Conservation (phyloP, 768 basidiomycete species). For the Mycena kentingensis region DNA sequence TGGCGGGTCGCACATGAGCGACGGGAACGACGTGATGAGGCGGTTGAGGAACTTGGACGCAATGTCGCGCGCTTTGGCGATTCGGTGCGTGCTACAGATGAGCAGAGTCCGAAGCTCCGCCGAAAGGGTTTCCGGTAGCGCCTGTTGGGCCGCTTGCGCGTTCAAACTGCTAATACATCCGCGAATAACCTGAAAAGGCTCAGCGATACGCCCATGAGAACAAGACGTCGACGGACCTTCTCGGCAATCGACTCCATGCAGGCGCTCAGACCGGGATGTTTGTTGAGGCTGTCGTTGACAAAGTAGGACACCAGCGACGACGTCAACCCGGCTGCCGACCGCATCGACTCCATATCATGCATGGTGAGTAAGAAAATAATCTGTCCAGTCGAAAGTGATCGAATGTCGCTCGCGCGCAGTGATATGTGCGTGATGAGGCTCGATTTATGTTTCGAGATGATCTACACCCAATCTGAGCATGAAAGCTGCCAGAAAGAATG, state of each 20-base stretch:
- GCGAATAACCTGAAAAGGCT: conserved; percentile 65
- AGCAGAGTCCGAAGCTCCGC: conserved; percentile 76
- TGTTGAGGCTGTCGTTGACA: conserved; percentile 82
- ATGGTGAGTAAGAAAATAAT: conserved; percentile 82
- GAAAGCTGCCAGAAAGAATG: not conserved
- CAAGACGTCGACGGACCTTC: conserved; percentile 52
- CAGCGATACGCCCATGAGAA: conserved; percentile 6
- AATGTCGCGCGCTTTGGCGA: conserved; percentile 77
- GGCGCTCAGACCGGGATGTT: conserved; percentile 59
- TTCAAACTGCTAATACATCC: conserved; percentile 74
- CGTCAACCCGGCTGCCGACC: conserved; percentile 76
- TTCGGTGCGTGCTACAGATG: conserved; percentile 77
- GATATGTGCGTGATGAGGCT: conserved; percentile 68
- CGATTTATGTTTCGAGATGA: conserved; percentile 66
- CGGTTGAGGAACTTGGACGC: conserved; percentile 83
- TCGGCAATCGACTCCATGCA: conserved; percentile 89
- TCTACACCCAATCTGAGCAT: conserved; percentile 43
- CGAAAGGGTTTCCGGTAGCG: conserved; percentile 67
- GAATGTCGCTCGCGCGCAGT: conserved; percentile 65
- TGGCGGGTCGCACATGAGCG: conserved; percentile 87
- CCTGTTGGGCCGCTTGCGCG: conserved; percentile 74
- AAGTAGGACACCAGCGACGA: conserved; percentile 88
- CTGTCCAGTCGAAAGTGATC: conserved; percentile 77
- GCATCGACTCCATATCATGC: conserved; percentile 87
- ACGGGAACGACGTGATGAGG: conserved; percentile 89